Conservation (phyloP, 116 monocot genomes). For the Zostera marina region DNA sequence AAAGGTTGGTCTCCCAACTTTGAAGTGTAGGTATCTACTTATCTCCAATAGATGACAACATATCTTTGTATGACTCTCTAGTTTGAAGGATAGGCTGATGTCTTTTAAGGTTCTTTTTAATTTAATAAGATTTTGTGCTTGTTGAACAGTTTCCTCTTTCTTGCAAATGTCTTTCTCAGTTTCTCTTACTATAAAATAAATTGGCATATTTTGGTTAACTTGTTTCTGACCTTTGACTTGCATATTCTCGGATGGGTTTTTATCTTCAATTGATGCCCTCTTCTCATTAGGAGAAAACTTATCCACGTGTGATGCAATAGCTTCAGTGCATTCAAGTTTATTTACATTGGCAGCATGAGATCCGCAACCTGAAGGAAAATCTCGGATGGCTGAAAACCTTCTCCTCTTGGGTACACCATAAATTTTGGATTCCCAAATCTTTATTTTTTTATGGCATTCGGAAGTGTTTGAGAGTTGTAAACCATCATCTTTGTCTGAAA, state of each 20-base stretch:
- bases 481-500: too few species aligned
- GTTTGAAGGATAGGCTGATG: too few species aligned
- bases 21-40: too few species aligned
- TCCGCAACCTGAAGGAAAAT: constrained; percentile 36
- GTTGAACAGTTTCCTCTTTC: too few species aligned
- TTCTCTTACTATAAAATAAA: too few species aligned
- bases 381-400: constrained; percentile 18
- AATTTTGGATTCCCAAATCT: neutral
- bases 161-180: too few species aligned
- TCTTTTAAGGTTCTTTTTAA: too few species aligned
- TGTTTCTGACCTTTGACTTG: neutral
- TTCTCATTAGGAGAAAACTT: neutral
- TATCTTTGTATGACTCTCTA: too few species aligned
- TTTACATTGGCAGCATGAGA: neutral
- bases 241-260: neutral
- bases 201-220: too few species aligned
- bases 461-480: neutral
- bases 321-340: neutral
- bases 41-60: too few species aligned
- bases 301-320: neutral
- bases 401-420: constrained; percentile 26
- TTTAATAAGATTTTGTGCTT: too few species aligned
- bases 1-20: too few species aligned
- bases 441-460: neutral
- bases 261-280: neutral